Percentiles rank a stretch among this genome's conserved stretches.
Conservation (phyloP, 2,329 filamentous ascomycete species). For the Trichoderma oligosporum region DNA sequence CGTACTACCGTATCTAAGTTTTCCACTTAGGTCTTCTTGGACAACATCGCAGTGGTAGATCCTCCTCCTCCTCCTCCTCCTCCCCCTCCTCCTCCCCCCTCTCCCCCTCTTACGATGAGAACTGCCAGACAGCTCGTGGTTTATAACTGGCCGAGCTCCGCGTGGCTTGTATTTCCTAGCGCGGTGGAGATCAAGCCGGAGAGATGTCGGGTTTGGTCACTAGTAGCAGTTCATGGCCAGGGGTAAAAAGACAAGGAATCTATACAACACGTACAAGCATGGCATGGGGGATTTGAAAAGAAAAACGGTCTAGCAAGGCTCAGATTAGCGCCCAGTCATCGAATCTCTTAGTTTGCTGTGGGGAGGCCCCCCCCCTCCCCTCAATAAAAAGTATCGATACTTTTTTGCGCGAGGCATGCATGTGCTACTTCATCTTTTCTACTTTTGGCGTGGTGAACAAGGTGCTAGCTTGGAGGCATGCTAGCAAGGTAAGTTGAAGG, state of each 20-base stretch:
- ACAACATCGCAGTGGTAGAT: too few species aligned
- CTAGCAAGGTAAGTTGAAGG: neutral
- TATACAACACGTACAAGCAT: neutral
- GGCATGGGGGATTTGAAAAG: neutral
- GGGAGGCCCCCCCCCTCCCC: too few species aligned
- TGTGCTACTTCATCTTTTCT: neutral
- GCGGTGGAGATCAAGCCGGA: conserved; percentile 14
- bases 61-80: too few species aligned
- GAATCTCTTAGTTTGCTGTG: too few species aligned
- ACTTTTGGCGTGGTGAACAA: neutral
- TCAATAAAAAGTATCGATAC: neutral
- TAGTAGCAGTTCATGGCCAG: conserved; percentile 6
- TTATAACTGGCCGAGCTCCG: conserved; percentile 10
- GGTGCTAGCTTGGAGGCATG: neutral
- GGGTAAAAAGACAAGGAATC: neutral
- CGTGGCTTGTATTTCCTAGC: conserved; percentile 8
- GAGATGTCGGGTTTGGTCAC: conserved; percentile 8
- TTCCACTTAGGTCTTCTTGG: too few species aligned
- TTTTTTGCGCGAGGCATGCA: neutral
- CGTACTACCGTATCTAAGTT: too few species aligned
- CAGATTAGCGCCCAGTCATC: neutral
- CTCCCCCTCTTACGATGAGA: neutral
- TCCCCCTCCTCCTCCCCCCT: too few species aligned
- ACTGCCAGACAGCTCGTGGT: conserved; percentile 3
- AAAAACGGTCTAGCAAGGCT: neutral